Evolutionary conservation across 225 moss, liverwort and hornwort genomes (phyloP).

Genomic region (Pleurozium schreberi): DNA sequence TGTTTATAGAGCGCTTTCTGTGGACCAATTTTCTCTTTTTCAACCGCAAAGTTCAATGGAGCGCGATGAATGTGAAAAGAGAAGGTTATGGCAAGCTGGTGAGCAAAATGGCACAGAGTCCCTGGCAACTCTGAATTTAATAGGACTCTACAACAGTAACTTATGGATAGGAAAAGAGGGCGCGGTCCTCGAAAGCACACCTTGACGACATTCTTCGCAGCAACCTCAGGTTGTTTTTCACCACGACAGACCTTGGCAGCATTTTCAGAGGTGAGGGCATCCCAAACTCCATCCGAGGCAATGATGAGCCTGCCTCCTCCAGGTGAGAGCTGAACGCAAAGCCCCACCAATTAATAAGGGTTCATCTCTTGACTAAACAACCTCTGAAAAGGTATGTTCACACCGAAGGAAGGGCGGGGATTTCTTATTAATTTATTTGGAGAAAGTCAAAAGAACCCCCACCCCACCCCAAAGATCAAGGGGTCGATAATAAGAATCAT

Average conservation of each 20-base stretch:
- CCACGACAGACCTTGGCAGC: constrained; percentile 61
- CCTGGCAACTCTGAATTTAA: no score
- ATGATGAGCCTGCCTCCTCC: constrained; percentile 69
- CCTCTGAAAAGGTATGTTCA: neutral
- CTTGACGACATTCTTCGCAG: constrained; percentile 69
- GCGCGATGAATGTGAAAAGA: neutral
- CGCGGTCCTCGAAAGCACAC: neutral
- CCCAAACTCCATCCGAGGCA: constrained; percentile 84
- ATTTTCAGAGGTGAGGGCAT: constrained; percentile 58
- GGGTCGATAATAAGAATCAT: neutral
- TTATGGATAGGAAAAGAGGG: neutral
- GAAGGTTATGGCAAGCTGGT: neutral
- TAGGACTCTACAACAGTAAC: no score
- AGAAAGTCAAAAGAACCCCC: neutral
- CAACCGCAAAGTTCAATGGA: neutral
- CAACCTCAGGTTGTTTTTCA: constrained; percentile 40
- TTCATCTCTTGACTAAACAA: neutral
- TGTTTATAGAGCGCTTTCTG: neutral
- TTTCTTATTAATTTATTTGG: neutral
- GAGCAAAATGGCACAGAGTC: neutral
- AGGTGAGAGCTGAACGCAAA: constrained; percentile 26
- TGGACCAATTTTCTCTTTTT: neutral
- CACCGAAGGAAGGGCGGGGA: neutral
- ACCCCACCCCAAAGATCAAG: neutral
- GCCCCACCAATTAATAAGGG: neutral